phyloP scores from a whole-genome alignment of 768 basidiomycete species.

The Gymnopilus junonius region DNA sequence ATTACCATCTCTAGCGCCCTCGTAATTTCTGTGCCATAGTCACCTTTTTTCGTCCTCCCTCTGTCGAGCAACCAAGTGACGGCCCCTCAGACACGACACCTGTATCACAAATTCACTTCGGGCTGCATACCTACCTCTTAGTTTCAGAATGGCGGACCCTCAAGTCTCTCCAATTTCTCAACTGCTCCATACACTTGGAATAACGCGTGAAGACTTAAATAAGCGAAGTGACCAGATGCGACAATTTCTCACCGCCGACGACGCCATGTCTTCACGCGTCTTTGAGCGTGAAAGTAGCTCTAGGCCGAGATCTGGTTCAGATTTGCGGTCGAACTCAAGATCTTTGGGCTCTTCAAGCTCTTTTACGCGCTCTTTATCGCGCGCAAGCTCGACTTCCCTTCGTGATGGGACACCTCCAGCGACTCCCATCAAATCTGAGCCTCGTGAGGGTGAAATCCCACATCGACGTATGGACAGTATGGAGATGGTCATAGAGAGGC shows the following conservation, averaged over 20 bases:
- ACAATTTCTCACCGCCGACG: conserved; percentile 68
- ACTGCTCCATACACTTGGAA: conserved; percentile 69
- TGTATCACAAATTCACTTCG: conserved; percentile 19
- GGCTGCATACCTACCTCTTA: conserved; percentile 9
- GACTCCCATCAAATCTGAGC: conserved; percentile 70
- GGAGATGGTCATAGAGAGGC: conserved; percentile 78
- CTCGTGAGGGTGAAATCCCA: conserved; percentile 51
- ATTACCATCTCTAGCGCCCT: not conserved
- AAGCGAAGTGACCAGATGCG: conserved; percentile 82
- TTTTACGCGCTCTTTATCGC: conserved; percentile 48
- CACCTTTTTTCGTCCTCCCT: conserved; percentile 14
- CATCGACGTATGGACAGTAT: conserved; percentile 71
- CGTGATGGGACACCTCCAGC: conserved; percentile 59
- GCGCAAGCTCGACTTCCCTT: conserved; percentile 52
- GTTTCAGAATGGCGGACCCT: conserved; percentile 41
- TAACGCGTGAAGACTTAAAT: conserved; percentile 77
- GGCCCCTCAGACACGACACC: conserved; percentile 13
- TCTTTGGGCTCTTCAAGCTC: conserved; percentile 38
- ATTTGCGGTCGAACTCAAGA: conserved; percentile 39
- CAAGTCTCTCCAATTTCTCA: conserved; percentile 72
- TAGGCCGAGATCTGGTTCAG: conserved; percentile 38
- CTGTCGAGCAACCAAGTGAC: conserved; percentile 2
- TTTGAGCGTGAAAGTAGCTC: conserved; percentile 38
- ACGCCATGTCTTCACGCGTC: conserved; percentile 49
- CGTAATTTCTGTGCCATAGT: not conserved